Conservation (phyloP, 345 rosid genomes). For the Populus euphratica region DNA sequence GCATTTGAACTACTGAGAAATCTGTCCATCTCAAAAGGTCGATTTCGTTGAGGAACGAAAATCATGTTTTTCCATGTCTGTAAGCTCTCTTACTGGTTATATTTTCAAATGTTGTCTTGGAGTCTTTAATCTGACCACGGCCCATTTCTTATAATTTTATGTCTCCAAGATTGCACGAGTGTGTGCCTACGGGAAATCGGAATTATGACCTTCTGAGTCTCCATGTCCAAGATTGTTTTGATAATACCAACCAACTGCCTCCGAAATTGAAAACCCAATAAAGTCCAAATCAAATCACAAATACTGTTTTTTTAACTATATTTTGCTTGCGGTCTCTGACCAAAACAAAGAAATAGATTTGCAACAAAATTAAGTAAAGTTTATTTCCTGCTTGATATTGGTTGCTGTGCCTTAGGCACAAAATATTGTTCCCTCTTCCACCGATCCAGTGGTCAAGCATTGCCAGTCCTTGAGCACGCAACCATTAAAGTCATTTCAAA, state of each 20-base stretch:
- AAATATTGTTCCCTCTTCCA: neutral
- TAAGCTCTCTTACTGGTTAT: neutral
- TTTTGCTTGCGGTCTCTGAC: neutral
- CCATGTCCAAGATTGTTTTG: conserved; percentile 8
- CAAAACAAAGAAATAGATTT: neutral
- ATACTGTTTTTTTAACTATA: neutral
- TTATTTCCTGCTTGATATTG: neutral
- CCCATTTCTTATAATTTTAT: neutral
- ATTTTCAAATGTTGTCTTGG: neutral
- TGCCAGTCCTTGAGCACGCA: too few relatives aligned
- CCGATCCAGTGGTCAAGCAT: neutral
- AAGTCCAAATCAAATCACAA: neutral
- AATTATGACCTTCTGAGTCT: conserved; percentile 11
- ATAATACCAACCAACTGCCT: conserved; percentile 7
- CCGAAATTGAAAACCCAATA: conserved; percentile 2
- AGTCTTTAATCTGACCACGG: conserved; percentile 16
- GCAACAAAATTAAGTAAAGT: neutral
- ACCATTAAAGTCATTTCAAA: too few relatives aligned
- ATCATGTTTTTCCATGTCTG: neutral
- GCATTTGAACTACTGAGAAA: neutral
- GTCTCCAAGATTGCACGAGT: conserved; percentile 38
- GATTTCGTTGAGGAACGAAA: neutral
- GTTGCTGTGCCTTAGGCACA: neutral
- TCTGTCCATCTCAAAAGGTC: neutral
- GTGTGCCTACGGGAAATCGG: conserved; percentile 17